Evolutionary conservation across 345 rosid species (phyloP).

Genomic region (Viola odorata): DNA sequence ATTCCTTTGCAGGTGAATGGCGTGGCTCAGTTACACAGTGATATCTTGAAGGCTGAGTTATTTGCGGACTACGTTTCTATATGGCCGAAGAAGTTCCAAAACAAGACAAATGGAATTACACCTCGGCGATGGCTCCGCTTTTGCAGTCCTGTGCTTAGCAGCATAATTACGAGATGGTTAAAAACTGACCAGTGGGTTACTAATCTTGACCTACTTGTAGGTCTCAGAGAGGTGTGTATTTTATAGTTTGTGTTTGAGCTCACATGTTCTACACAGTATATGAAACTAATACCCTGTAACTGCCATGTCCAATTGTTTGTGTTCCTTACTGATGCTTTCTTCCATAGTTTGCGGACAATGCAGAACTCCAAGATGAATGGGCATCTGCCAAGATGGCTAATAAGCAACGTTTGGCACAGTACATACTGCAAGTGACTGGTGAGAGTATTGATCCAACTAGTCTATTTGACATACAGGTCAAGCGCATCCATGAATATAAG

Average conservation of each 20-base stretch:
- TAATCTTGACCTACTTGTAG: constrained; percentile 72
- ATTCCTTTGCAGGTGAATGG: constrained; percentile 73
- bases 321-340: constrained; percentile 23
- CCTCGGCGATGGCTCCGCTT: constrained; percentile 96
- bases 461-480: constrained; percentile 93
- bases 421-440: constrained; percentile 69
- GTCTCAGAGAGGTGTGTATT: constrained; percentile 68
- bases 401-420: constrained; percentile 72
- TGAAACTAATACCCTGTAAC: too few species aligned
- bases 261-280: too few species aligned
- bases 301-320: background rate
- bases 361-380: constrained; percentile 81
- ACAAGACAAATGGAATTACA: constrained; percentile 94
- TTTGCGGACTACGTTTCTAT: constrained; percentile 88
- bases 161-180: constrained; percentile 84
- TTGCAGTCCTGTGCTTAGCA: constrained; percentile 95
- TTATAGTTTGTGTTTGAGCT: background rate
- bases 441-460: constrained; percentile 69
- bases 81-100: constrained; percentile 93
- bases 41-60: constrained; percentile 78
- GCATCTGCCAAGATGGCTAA: constrained; percentile 86
- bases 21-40: constrained; percentile 94
- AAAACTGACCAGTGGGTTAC: constrained; percentile 87
- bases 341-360: constrained; percentile 70
- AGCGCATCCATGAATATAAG: constrained; percentile 98